Conservation (phyloP, 371 early-diverging fungal species). For the Lichtheimia corymbifera region DNA sequence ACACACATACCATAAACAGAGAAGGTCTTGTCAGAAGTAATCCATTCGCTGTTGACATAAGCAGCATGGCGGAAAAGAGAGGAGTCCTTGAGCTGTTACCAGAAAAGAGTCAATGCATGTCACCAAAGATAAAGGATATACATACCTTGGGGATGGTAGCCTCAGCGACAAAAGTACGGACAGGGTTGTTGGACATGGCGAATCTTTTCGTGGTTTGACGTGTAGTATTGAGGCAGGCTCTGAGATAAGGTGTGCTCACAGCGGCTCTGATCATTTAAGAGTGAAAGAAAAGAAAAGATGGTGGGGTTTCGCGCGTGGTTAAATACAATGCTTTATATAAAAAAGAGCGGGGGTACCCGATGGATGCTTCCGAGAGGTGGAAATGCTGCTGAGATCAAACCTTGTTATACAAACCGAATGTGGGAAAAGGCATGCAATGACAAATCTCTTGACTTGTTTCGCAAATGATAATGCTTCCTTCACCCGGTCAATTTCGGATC, state of each 20-base stretch:
- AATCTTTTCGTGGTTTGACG: constrained; percentile 10
- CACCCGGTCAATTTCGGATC: too few relatives aligned
- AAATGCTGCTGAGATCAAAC: too few relatives aligned
- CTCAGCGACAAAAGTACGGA: constrained; percentile 21
- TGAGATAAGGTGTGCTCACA: constrained; percentile 26
- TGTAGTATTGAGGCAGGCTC: constrained; percentile 32
- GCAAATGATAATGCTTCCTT: too few relatives aligned
- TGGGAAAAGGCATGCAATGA: too few relatives aligned
- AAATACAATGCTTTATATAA: too few relatives aligned
- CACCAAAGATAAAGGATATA: neutral
- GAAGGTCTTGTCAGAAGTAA: constrained; percentile 42
- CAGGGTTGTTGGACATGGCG: constrained; percentile 6
- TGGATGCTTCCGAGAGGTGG: too few relatives aligned
- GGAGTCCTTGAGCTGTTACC: constrained; percentile 52
- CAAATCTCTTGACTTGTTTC: too few relatives aligned
- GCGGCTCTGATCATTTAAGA: constrained; percentile 13
- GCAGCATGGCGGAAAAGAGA: constrained; percentile 51
- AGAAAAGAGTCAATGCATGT: neutral
- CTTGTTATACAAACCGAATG: too few relatives aligned
- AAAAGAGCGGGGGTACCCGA: too few relatives aligned
- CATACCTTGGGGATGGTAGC: constrained; percentile 37
- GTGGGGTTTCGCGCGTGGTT: neutral
- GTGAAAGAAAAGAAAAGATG: neutral
- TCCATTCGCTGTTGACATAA: constrained; percentile 62
- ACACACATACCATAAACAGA: constrained; percentile 41